Evolutionary conservation across 441 rosid genomes (phyloP).

Genomic region (Caryocar brasiliense): DNA sequence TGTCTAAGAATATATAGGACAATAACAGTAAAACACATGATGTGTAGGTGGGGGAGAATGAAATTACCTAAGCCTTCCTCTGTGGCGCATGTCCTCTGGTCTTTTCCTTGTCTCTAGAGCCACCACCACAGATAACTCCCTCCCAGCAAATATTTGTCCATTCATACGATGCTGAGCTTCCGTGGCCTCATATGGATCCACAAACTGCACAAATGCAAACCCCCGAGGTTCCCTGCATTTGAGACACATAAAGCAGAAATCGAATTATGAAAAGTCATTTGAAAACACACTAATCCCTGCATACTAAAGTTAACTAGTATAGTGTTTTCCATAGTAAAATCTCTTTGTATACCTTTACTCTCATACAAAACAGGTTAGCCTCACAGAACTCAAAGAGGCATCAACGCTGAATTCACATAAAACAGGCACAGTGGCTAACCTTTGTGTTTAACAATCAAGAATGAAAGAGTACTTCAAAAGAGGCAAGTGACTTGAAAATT

Average conservation of each 20-base stretch:
- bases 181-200: slow-evolving; percentile 76
- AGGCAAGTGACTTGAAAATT: slow-evolving; percentile 56
- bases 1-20: background rate
- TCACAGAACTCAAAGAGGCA: slow-evolving; percentile 28
- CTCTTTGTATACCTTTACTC: slow-evolving; percentile 27
- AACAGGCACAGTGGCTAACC: slow-evolving; percentile 51
- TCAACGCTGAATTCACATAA: slow-evolving; percentile 32
- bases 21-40: background rate
- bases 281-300: slow-evolving; percentile 4
- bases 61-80: slow-evolving; percentile 51
- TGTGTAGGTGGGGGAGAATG: background rate
- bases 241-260: slow-evolving; percentile 13
- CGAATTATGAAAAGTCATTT: slow-evolving; percentile 3
- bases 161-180: slow-evolving; percentile 92
- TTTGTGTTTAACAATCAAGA: slow-evolving; percentile 53
- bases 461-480: slow-evolving; percentile 72
- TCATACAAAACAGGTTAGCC: slow-evolving; percentile 25
- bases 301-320: slow-evolving; percentile 12
- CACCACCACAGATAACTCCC: slow-evolving; percentile 82
- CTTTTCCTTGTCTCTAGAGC: slow-evolving; percentile 94
- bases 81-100: slow-evolving; percentile 93
- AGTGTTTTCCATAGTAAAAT: slow-evolving; percentile 18
- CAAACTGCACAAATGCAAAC: slow-evolving; percentile 95
- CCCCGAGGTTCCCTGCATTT: slow-evolving; percentile 81
- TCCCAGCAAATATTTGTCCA: slow-evolving; percentile 74